Percentiles rank a stretch among this genome's conserved stretches.
Conservation (phyloP, 768 basidiomycete species). For the Macrolepiota albuminosa region DNA sequence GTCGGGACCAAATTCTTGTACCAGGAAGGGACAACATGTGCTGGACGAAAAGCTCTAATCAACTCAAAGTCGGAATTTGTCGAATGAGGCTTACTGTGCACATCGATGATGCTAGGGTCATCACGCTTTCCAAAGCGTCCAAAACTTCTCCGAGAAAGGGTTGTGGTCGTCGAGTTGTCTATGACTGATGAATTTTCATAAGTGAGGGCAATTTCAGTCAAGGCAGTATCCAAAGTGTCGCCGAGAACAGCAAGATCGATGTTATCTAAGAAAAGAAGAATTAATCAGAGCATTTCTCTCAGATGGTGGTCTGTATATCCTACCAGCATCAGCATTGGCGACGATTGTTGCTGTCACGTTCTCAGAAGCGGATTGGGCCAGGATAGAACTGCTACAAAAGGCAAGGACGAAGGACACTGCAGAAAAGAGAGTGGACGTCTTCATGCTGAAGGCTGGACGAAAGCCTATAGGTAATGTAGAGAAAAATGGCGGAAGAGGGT, state of each 20-base stretch:
- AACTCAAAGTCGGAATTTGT: not conserved
- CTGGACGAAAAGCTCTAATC: slow-evolving; percentile 8
- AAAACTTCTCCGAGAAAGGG: slow-evolving; percentile 5
- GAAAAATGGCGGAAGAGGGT: not conserved
- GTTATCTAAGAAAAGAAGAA: slow-evolving; percentile 17
- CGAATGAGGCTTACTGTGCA: slow-evolving; percentile 21
- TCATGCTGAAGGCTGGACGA: slow-evolving; percentile 23
- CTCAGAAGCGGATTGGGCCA: slow-evolving; percentile 13
- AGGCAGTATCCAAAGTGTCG: slow-evolving; percentile 16
- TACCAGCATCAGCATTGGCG: slow-evolving; percentile 25
- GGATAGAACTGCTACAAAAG: slow-evolving; percentile 10
- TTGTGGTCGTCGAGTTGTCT: slow-evolving; percentile 3
- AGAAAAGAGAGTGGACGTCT: slow-evolving; percentile 25
- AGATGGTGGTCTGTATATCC: not conserved
- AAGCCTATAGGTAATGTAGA: slow-evolving; percentile 2
- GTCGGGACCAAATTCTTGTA: slow-evolving; percentile 24
- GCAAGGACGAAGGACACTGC: slow-evolving; percentile 12
- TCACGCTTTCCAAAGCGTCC: slow-evolving; percentile 13
- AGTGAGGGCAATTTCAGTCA: slow-evolving; percentile 21
- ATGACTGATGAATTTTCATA: slow-evolving; percentile 8
- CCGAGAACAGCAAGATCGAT: slow-evolving; percentile 25
- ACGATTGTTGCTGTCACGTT: slow-evolving; percentile 21
- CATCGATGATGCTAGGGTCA: slow-evolving; percentile 21
- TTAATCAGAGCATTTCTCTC: not conserved
- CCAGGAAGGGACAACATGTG: slow-evolving; percentile 28